These are phyloP conservation scores for Thermothielavioides terrestris DNA, from an alignment of 495 filamentous ascomycete species.

Conservation along the genomic window DNA sequence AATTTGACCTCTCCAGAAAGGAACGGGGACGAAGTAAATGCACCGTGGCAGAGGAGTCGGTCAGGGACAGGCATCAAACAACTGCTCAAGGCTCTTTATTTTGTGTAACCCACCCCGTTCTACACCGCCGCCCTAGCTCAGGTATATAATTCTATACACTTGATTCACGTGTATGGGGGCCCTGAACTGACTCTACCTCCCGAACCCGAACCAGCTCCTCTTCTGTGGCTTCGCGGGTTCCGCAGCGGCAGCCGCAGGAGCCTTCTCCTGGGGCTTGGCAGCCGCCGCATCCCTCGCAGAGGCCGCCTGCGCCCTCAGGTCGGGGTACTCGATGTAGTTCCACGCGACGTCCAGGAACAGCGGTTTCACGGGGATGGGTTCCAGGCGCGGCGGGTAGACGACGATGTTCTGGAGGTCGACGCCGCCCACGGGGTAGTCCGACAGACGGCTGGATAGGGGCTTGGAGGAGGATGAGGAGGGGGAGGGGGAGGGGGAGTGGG, in stretches of 20 bases:
- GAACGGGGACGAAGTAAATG: too few relatives aligned
- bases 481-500: too few relatives aligned
- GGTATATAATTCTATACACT: too few relatives aligned
- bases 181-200: too few relatives aligned
- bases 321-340: conserved; percentile 96
- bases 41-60: too few relatives aligned
- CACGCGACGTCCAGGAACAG: conserved; percentile 94
- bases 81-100: too few relatives aligned
- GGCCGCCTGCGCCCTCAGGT: too few relatives aligned
- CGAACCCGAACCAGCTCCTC: conserved; percentile 87
- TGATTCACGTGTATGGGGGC: too few relatives aligned
- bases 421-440: conserved; percentile 58
- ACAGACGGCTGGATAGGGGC: conserved; percentile 61
- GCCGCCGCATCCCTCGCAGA: conserved; percentile 7
- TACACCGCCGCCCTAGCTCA: neutral
- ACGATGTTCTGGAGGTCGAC: conserved; percentile 74
- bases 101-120: neutral
- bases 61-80: too few relatives aligned
- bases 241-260: neutral
- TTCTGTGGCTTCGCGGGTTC: conserved; percentile 48
- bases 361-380: conserved; percentile 85
- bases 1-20: too few relatives aligned
- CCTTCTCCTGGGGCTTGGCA: conserved; percentile 6
- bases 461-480: conserved; percentile 9
- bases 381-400: conserved; percentile 72